phyloP scores from a whole-genome alignment of 176 grass and related monocot species.

The Leersia perrieri region DNA sequence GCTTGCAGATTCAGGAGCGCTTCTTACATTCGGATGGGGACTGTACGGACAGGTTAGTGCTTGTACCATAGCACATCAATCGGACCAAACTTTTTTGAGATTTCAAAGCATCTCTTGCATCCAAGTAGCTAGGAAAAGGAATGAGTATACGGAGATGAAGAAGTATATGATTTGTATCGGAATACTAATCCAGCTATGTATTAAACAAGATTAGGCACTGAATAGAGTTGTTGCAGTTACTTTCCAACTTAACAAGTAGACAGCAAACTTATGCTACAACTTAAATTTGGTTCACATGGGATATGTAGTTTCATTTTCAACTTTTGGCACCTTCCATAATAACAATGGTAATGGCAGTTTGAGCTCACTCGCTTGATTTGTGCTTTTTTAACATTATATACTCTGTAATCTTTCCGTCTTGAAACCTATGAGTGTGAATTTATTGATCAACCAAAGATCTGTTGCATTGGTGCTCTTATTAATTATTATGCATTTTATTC shows the following conservation, averaged over 20 bases:
- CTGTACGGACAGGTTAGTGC: constrained; percentile 85
- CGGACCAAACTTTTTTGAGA: background rate
- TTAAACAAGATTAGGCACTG: background rate
- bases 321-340: background rate
- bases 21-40: constrained; percentile 97
- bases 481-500: constrained; percentile 31
- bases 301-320: background rate
- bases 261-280: background rate
- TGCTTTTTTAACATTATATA: background rate
- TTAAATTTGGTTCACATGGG: background rate
- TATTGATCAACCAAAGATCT: background rate
- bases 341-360: background rate
- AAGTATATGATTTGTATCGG: background rate
- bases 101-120: background rate
- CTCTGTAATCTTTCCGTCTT: background rate
- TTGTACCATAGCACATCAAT: background rate
- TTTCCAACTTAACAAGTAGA: background rate
- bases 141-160: background rate
- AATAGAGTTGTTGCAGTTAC: background rate
- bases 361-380: background rate
- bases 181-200: background rate
- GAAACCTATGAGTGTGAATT: background rate
- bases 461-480: constrained; percentile 14
- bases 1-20: constrained; percentile 73
- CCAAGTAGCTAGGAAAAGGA: background rate